Percentiles rank a stretch among this genome's conserved stretches.
phyloP scores from a whole-genome alignment of 257 asterid genomes.

The Rubia yunnanensis region DNA sequence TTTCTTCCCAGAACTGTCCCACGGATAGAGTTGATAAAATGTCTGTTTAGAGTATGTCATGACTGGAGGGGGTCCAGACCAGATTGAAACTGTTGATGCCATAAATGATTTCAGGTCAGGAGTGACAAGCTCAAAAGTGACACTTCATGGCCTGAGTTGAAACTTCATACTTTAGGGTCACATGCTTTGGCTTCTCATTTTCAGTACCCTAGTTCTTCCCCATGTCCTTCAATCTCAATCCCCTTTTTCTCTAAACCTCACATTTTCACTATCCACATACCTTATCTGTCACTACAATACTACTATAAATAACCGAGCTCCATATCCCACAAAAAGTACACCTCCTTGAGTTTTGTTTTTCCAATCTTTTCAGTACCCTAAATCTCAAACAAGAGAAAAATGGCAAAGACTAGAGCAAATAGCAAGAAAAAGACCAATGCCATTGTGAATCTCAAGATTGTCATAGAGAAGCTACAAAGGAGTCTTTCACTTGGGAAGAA shows the following conservation, averaged over 20 bases:
- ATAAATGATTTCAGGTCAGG: slow-evolving; percentile 8
- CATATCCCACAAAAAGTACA: slow-evolving; percentile 7
- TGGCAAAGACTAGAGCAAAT: slow-evolving; percentile 13
- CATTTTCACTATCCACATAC: not conserved
- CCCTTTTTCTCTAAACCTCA: not conserved
- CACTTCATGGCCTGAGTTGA: slow-evolving; percentile 25
- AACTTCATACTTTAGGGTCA: slow-evolving; percentile 19
- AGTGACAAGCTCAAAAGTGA: slow-evolving; percentile 25
- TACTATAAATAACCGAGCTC: not conserved
- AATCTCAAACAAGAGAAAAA: slow-evolving; percentile 6
- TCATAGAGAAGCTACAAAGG: slow-evolving; percentile 42
- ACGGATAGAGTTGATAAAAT: not conserved
- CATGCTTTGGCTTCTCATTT: slow-evolving; percentile 44
- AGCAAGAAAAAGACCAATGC: slow-evolving; percentile 28
- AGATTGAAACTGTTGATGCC: not conserved
- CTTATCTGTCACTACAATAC: not conserved
- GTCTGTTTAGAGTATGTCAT: not conserved
- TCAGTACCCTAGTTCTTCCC: slow-evolving; percentile 8
- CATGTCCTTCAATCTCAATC: not conserved
- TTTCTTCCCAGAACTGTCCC: not conserved
- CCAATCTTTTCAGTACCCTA: too few relatives aligned
- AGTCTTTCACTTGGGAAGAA: slow-evolving; percentile 33
- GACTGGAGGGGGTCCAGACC: slow-evolving; percentile 5
- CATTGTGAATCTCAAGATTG: slow-evolving; percentile 28
- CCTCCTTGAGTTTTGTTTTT: not conserved